Evolutionary conservation across 2,329 filamentous ascomycete species (phyloP).

Genomic region (Aspergillus sp.): DNA sequence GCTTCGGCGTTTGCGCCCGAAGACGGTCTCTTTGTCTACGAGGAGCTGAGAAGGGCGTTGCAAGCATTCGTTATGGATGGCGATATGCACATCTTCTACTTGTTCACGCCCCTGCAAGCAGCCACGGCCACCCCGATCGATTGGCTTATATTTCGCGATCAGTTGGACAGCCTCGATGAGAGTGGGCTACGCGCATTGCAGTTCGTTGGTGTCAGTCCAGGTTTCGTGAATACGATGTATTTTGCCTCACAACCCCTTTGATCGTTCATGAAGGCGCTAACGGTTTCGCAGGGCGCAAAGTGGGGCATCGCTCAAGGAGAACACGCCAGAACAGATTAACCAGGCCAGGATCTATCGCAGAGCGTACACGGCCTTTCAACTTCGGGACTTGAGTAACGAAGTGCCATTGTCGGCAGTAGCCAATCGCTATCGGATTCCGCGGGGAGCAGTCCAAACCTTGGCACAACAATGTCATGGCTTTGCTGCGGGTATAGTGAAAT

Average conservation of each 20-base stretch:
- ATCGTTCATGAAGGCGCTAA: constrained; percentile 2
- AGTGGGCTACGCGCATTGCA: constrained; percentile 68
- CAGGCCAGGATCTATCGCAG: constrained; percentile 66
- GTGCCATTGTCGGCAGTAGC: constrained; percentile 69
- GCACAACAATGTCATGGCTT: constrained; percentile 77
- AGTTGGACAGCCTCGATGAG: constrained; percentile 70
- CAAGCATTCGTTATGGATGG: constrained; percentile 77
- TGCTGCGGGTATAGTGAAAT: constrained; percentile 76
- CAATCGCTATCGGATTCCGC: constrained; percentile 68
- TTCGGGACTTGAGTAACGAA: constrained; percentile 79
- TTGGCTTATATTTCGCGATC: constrained; percentile 71
- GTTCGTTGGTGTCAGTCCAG: constrained; percentile 69
- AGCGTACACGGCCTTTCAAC: constrained; percentile 73
- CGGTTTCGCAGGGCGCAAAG: constrained; percentile 62
- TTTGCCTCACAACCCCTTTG: constrained; percentile 16
- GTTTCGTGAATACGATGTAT: constrained; percentile 67
- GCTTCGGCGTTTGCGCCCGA: constrained; percentile 72
- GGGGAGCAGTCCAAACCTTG: constrained; percentile 70
- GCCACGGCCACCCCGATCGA: constrained; percentile 56
- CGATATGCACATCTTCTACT: constrained; percentile 77
- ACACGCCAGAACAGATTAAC: constrained; percentile 61
- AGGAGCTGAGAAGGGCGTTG: constrained; percentile 67
- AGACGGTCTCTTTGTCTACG: constrained; percentile 71
- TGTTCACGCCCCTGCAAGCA: constrained; percentile 70
- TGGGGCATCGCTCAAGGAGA: constrained; percentile 61